Conservation (phyloP, 1,139 yeast species). For the Geotrichum reessii region DNA sequence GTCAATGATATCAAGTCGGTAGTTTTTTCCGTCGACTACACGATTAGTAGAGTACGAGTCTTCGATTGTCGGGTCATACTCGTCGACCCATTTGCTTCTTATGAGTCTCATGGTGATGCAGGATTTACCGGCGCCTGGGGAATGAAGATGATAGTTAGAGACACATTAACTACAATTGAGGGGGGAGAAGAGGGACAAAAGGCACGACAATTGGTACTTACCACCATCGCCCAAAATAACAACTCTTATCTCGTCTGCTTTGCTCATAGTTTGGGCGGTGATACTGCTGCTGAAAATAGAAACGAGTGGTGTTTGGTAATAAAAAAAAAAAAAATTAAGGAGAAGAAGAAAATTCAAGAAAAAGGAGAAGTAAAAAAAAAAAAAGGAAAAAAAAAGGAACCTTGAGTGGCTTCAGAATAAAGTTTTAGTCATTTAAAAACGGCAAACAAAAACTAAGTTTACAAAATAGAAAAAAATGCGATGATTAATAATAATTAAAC, state of each 20-base stretch:
- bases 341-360: not conserved
- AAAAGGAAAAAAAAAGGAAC: slow-evolving; percentile 1
- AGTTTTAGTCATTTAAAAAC: not conserved
- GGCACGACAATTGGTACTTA: slow-evolving; percentile 17
- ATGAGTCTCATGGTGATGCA: slow-evolving; percentile 36
- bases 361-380: not conserved
- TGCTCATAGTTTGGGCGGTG: slow-evolving; percentile 2
- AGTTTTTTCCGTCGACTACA: slow-evolving; percentile 32
- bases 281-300: not conserved
- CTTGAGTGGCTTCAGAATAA: slow-evolving; percentile 1
- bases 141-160: not conserved
- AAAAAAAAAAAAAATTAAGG: not conserved
- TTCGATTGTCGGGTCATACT: slow-evolving; percentile 34
- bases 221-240: slow-evolving; percentile 36
- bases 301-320: not conserved
- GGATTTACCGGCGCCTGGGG: slow-evolving; percentile 33
- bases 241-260: slow-evolving; percentile 19
- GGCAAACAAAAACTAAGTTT: not conserved
- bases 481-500: not conserved
- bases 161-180: not conserved
- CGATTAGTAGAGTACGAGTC: slow-evolving; percentile 36
- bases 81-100: slow-evolving; percentile 36
- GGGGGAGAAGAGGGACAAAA: not conserved
- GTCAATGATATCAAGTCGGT: slow-evolving; percentile 35
- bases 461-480: not conserved